Conservation (phyloP, 768 basidiomycete genomes). For the Tylopilus vinaceipallidus region DNA sequence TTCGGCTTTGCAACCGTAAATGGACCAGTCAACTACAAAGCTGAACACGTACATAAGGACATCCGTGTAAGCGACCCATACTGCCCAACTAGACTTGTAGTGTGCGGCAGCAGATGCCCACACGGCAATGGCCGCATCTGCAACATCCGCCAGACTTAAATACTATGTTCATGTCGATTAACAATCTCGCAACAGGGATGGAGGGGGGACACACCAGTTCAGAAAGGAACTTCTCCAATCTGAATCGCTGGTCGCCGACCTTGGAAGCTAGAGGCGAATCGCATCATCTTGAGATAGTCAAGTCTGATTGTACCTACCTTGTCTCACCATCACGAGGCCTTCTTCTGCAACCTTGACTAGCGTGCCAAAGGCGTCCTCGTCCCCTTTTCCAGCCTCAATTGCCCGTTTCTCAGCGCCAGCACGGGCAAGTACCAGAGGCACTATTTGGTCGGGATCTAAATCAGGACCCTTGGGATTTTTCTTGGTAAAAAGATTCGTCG, state of each 20-base stretch:
- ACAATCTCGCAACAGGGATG: not conserved
- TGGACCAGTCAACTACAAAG: not conserved
- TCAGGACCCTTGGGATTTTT: conserved; percentile 16
- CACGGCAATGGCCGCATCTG: conserved; percentile 55
- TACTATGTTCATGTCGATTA: conserved; percentile 39
- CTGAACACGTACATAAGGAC: conserved; percentile 57
- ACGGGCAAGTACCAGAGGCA: conserved; percentile 61
- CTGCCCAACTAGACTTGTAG: conserved; percentile 68
- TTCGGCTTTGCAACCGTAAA: conserved; percentile 38
- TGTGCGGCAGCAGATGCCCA: conserved; percentile 68
- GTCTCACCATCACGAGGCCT: conserved; percentile 59
- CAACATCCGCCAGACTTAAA: conserved; percentile 38
- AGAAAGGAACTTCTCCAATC: conserved; percentile 81
- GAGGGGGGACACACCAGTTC: conserved; percentile 55
- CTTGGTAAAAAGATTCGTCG: conserved; percentile 49
- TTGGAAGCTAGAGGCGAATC: conserved; percentile 46
- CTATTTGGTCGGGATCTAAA: conserved; percentile 60
- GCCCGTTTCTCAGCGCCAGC: conserved; percentile 61
- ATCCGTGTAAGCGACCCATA: conserved; percentile 76
- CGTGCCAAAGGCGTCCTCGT: conserved; percentile 51
- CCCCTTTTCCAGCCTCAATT: conserved; percentile 45
- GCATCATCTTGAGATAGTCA: not conserved
- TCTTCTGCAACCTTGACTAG: conserved; percentile 60
- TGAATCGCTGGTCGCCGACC: conserved; percentile 70
- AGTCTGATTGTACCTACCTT: conserved; percentile 39